Evolutionary conservation across 192 early-diverging fungal genomes (phyloP), one percentile per base, ranked within the genome.

Genomic region (Funneliformis geosporum): DNA sequence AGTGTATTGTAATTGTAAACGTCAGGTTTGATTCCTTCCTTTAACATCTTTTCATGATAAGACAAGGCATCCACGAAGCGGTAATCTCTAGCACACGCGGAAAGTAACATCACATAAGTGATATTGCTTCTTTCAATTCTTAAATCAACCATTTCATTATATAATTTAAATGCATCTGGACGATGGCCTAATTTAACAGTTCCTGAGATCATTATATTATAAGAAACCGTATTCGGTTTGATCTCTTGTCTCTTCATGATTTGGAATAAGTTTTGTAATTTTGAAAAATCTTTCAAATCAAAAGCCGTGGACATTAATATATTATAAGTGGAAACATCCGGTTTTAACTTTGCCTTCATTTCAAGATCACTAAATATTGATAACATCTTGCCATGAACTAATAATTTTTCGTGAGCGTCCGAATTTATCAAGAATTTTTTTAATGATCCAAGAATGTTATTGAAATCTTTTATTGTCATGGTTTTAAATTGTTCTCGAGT

Each of bases 181-280:
- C 59, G n/a, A 8, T 64, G 46, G 0, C 82, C 60, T 5, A 55
- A 16, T 11, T 69, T 74, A 33, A 25, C 39, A 44, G 70, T 61
- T n/a, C 67, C 72, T 14, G 33, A 27, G 8, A 85, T 73, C 80
- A 87, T 82, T 3, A 60, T 18, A 60, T 81, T 80, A 47, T 83
- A 87, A 28, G 72, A 60, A 25, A 66, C 27, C 2, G 62, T 73
- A 21, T 74, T 64, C 23, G 61, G 79, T 23, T 33, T 4, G 8
- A 64, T 43, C 3, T 40, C 59, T n/a, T 12, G 59, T 55, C 77
- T 78, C 43, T 44, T 10, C 83, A 82, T 82, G 16, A 55, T 47
- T 16, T 33, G 23, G 79, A 76, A 76, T 47, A 46, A 81, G 2
- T 40, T 43, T 42, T 46, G n/a, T 12, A 42, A 39, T 10, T 21